phyloP scores from a whole-genome alignment of 352 stramenopile genomes.

The Phytophthora citricola region DNA sequence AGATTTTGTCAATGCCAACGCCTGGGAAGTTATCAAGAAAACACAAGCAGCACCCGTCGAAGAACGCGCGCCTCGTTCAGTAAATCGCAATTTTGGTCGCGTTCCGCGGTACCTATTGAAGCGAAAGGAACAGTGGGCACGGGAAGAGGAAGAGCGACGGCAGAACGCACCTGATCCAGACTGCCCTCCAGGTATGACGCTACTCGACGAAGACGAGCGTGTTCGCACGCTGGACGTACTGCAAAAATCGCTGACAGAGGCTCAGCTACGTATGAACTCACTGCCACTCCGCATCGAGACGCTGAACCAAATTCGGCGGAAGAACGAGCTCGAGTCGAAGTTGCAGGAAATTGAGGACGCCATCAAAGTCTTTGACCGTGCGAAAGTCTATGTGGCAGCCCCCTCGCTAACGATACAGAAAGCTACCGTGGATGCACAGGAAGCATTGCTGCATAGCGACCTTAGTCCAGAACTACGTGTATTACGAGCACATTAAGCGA shows the following conservation, averaged over 20 bases:
- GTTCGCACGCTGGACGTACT: conserved; percentile 74
- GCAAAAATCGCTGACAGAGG: conserved; percentile 62
- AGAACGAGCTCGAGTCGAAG: conserved; percentile 83
- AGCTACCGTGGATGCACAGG: conserved; percentile 25
- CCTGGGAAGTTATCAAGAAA: conserved; percentile 81
- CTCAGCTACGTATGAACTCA: conserved; percentile 70
- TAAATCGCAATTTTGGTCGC: conserved; percentile 57
- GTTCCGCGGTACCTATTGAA: conserved; percentile 76
- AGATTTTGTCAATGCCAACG: conserved; percentile 78
- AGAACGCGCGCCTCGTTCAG: conserved; percentile 3
- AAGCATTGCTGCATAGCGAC: conserved; percentile 34
- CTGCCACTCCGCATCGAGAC: conserved; percentile 90
- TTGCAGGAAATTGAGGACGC: conserved; percentile 91
- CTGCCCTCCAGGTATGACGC: conserved; percentile 87
- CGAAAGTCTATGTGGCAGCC: conserved; percentile 87
- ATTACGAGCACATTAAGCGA: conserved; percentile 24
- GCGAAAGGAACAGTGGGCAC: conserved; percentile 82
- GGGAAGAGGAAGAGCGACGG: conserved; percentile 83
- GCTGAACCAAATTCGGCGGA: conserved; percentile 76
- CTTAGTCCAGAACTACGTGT: conserved; percentile 13
- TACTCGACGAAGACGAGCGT: conserved; percentile 84
- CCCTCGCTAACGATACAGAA: conserved; percentile 23
- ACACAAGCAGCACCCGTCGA: conserved; percentile 31
- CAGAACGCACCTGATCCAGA: conserved; percentile 82
- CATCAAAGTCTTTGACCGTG: conserved; percentile 87